Conservation (phyloP, 805 yeast genomes). For the Myxozyma lipomycoides region DNA sequence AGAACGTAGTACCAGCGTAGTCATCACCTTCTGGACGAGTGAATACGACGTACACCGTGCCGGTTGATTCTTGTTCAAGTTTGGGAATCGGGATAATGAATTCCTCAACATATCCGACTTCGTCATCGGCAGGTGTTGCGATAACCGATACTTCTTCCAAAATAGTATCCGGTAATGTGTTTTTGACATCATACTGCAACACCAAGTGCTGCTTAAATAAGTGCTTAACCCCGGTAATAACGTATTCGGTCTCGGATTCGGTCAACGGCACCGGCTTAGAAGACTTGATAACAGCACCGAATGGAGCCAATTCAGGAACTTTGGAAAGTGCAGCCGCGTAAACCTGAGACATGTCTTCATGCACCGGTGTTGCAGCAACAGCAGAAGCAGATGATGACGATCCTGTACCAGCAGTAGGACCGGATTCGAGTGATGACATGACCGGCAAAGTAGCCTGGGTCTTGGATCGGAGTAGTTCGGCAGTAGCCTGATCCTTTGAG, state of each 20-base stretch:
- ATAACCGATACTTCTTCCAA: constrained; percentile 72
- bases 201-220: constrained; percentile 69
- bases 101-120: constrained; percentile 53
- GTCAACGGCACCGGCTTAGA: constrained; percentile 66
- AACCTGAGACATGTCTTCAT: constrained; percentile 39
- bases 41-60: constrained; percentile 74
- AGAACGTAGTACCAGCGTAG: constrained; percentile 46
- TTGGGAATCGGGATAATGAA: constrained; percentile 69
- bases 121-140: constrained; percentile 43
- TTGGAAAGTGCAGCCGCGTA: constrained; percentile 65
- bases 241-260: constrained; percentile 89
- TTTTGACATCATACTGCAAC: constrained; percentile 76
- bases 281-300: constrained; percentile 73
- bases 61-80: constrained; percentile 66
- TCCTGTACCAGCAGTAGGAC: constrained; percentile 30
- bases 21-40: constrained; percentile 47
- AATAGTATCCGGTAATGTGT: constrained; percentile 75
- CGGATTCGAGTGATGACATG: constrained; percentile 20
- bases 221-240: constrained; percentile 79
- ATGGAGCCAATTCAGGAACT: constrained; percentile 67
- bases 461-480: constrained; percentile 47
- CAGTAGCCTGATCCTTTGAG: constrained; percentile 40
- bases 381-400: constrained; percentile 15
- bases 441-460: constrained; percentile 37
- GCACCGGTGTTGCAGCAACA: constrained; percentile 26